These are phyloP conservation scores for Colletotrichum sp. DNA, from an alignment of 2,329 filamentous ascomycete genomes.

Conservation along the genomic window DNA sequence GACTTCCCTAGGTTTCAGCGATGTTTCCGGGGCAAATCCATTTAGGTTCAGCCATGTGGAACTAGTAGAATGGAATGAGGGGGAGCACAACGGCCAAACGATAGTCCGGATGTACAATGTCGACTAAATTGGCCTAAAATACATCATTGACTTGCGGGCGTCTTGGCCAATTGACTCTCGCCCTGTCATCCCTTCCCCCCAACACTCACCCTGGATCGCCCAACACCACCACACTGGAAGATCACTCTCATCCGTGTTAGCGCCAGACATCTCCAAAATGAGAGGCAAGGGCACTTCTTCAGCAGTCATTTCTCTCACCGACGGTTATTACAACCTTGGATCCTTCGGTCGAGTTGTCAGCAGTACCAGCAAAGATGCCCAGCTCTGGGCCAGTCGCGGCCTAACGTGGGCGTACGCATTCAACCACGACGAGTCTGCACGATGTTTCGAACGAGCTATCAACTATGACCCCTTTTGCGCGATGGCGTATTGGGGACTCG, in stretches of 20 bases:
- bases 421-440: constrained; percentile 74
- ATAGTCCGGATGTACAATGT: constrained; percentile 1
- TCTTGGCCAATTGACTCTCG: constrained; percentile 9
- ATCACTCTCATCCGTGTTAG: background rate
- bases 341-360: constrained; percentile 59
- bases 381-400: constrained; percentile 74
- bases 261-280: background rate
- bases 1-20: constrained; percentile 6
- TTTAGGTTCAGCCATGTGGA: background rate
- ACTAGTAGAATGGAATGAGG: background rate
- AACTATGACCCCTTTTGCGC: constrained; percentile 57
- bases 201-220: background rate
- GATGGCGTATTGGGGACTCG: constrained; percentile 73
- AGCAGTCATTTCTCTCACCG: background rate
- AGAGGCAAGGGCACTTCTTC: constrained; percentile 13
- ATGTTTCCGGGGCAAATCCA: background rate
- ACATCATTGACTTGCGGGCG: constrained; percentile 1
- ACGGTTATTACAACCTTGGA: constrained; percentile 69
- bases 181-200: background rate
- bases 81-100: background rate
- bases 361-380: constrained; percentile 54
- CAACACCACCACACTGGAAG: background rate
- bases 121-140: background rate
- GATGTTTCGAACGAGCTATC: constrained; percentile 68
- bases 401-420: constrained; percentile 78